phyloP scores from a whole-genome alignment of 2,329 filamentous ascomycete genomes.

The Davidsoniella australis region DNA sequence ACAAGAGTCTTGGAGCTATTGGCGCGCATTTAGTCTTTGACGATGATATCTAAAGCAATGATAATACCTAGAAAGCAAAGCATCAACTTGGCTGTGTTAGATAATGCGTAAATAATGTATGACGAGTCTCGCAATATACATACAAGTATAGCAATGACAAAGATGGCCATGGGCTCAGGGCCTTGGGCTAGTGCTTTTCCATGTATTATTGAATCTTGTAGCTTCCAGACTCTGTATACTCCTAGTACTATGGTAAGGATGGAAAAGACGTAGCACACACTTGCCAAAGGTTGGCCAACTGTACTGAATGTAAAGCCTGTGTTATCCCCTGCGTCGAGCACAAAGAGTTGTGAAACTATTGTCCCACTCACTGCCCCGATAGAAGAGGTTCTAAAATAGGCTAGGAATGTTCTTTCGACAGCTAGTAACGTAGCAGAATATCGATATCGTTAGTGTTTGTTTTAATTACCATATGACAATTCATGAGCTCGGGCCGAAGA shows the following conservation, averaged over 20 bases:
- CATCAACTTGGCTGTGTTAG: slow-evolving; percentile 1
- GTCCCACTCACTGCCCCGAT: slow-evolving; percentile 52
- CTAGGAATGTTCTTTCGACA: slow-evolving; percentile 57
- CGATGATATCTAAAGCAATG: slow-evolving; percentile 2
- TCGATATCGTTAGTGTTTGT: not conserved
- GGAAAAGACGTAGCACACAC: slow-evolving; percentile 24
- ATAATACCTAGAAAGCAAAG: not conserved
- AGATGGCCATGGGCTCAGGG: not conserved
- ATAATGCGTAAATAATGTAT: not conserved
- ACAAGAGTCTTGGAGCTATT: too few species aligned
- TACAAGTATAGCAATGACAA: slow-evolving; percentile 3
- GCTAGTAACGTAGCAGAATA: slow-evolving; percentile 26
- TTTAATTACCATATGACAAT: not conserved
- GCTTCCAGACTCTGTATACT: slow-evolving; percentile 18
- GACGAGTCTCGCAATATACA: not conserved
- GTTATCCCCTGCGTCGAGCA: slow-evolving; percentile 22
- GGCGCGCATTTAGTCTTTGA: too few species aligned
- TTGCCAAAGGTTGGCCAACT: slow-evolving; percentile 41
- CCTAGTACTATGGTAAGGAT: slow-evolving; percentile 21
- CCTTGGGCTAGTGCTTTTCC: slow-evolving; percentile 20
- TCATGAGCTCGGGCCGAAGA: not conserved
- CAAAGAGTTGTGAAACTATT: slow-evolving; percentile 49
- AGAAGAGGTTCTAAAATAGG: slow-evolving; percentile 53
- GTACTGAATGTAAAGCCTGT: slow-evolving; percentile 37
- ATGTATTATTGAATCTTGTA: slow-evolving; percentile 18